Base-by-base conservation (phyloP, 345 rosid species). In the Stellera chamaejasme region DNA sequence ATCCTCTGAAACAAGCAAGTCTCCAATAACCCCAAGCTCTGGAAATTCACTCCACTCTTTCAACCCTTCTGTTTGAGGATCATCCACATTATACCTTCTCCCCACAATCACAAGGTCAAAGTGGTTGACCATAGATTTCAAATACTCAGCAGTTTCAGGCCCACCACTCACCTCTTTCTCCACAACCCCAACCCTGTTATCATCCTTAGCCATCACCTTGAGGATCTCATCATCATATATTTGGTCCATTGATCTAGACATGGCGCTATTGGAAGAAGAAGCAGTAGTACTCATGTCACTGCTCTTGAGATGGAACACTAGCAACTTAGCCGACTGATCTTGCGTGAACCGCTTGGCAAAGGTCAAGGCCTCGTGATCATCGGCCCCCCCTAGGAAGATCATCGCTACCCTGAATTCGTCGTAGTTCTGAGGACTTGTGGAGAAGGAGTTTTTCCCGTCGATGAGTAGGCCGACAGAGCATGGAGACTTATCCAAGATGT, bases 381-480 rank as follows among this genome's bases (percentile, higher is more conserved):
- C 76, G 25, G 53, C 65, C 13, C 82, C 82, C 10, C 82, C 82
- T 2, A 73, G 15, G 42, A 67, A 73, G 10, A 77, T 54, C 72
- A 71, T 60, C 6, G 48, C 76, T 69, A 0, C 67, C 67, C 27
- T 62, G 27, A 43, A 68, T 71, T 6, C 68, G 61, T 36, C 50
- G 50, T 10, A 47, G 50, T 14, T 13, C 28, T 56, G 62, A 45
- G 2, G 63, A 61, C 0, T 69, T 67, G 47, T 10, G 48, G 36
- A 19, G 16, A 19, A 36, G 6, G 60, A 36, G 39, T 8, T 32
- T 3, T 73, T 65, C 0, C 79, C 60, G 50, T 74, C 63, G 3
- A 66, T 27, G 4, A 68, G 55, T 41, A 74, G 69, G 25, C 82
- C 77, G 0, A 71, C 72, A n/a, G 82, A 77, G 44, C 79, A 77